Base-by-base conservation (phyloP, 495 filamentous ascomycete species). In the Annulohypoxylon moriforme region DNA sequence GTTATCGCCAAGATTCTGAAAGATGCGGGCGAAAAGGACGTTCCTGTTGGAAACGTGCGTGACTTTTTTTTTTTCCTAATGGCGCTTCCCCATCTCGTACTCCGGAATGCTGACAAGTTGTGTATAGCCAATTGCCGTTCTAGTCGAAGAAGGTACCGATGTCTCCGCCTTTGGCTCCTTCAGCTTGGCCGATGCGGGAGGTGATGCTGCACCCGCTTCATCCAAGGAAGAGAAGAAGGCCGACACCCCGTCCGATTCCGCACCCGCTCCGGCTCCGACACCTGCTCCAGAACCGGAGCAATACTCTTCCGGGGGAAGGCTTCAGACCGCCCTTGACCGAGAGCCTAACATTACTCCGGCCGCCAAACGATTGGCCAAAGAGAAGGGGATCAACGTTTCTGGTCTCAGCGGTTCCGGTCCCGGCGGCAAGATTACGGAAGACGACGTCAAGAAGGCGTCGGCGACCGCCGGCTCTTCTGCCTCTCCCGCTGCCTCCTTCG, bases 1-100 rank as follows among this genome's bases (percentile, higher is more conserved):
- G 86, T 97, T 34, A 84, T 99, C 63, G 96, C 96, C 65, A 98
- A 98, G 88, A 88, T 98, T 67, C 81, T 99, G 80, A 97, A 94
- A 84, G 92, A 97, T 2, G 90, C 90, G 33, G 96, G 96, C 49
- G 94, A 92, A 81, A 98, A 98, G 85, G 96, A 98, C 79, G 87
- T 99, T 69, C 80, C 96, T 38, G 95, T 99, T 75, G 96, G 96
- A 79, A 93, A 93, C 79, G 96, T 99, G 89, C 81, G 94, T 88
- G 53, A 56, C 66, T 40, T 68, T 44, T 46, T 31, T 33, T 40
- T 40, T 68, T 31, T 3, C 36, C 68, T 33, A 13, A 47, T 59
- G 55, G 42, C 9, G 50, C 57, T 73, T 78, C 65, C 73, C 73
- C 64, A 74, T 72, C 34, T 52, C 0, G 14, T 44, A 46, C 62